phyloP scores from a whole-genome alignment of 1,284 basidiomycete genomes.

The Grifola frondosa region DNA sequence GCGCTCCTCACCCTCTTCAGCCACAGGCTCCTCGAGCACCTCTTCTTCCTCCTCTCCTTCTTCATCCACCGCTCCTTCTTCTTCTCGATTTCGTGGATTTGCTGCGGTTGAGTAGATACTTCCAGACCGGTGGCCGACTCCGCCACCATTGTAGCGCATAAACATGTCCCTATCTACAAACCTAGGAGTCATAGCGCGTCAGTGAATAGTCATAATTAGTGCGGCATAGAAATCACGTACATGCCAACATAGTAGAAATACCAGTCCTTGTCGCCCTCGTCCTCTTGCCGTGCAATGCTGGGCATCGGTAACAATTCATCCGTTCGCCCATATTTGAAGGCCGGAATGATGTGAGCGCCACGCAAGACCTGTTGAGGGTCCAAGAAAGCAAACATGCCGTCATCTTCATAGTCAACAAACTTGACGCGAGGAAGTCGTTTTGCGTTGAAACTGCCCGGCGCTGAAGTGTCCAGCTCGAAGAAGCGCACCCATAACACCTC shows the following conservation, averaged over 20 bases:
- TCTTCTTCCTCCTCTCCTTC: too few species aligned
- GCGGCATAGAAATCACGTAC: neutral
- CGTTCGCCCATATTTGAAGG: slow-evolving; percentile 21
- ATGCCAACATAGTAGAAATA: slow-evolving; percentile 7
- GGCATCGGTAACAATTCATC: neutral
- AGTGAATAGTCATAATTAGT: neutral
- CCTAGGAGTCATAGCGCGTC: neutral
- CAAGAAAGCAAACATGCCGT: slow-evolving; percentile 31
- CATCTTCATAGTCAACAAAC: slow-evolving; percentile 6
- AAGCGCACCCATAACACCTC: slow-evolving; percentile 37
- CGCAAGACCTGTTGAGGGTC: slow-evolving; percentile 30
- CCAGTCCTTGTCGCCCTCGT: slow-evolving; percentile 3
- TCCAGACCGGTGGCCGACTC: slow-evolving; percentile 9
- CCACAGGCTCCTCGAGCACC: too few species aligned
- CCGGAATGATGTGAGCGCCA: slow-evolving; percentile 30
- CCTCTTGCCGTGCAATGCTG: neutral
- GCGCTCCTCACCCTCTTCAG: too few species aligned
- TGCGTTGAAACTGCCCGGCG: neutral
- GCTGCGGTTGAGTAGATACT: too few species aligned
- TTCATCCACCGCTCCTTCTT: too few species aligned
- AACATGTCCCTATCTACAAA: slow-evolving; percentile 8
- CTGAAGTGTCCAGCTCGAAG: neutral
- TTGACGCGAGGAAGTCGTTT: neutral
- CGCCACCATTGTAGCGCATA: slow-evolving; percentile 32
- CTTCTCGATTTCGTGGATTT: too few species aligned